Evolutionary conservation across 148 eudicot genomes (phyloP), one percentile per base, ranked within the genome.

Genomic region (Agrostemma githago): DNA sequence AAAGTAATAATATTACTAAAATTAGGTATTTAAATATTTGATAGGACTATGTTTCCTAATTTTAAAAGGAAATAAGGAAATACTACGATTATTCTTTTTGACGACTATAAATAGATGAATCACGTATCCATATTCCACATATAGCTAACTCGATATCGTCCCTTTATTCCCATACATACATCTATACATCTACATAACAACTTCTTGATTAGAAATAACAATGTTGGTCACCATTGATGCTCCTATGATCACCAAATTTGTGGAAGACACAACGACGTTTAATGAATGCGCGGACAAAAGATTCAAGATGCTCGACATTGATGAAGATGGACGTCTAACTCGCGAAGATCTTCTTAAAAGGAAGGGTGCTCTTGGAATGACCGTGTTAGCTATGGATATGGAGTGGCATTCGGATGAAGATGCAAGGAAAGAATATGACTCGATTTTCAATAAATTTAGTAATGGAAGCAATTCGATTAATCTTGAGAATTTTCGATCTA

Each of bases 311-410:
- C 80, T 89, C 0, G 88, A 89, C 54, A 19, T 38, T 0, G 79
- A 86, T 5, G 60, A 70, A 0, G 81, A 87, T 8, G 92, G 92
- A 46, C 70, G 63, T 21, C 40, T 89, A 8, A 85, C 92, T 4
- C 80, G 79, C 0, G 63, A 69, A 2, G 84, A 86, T 46, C 82
- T 89, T 37, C 68, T 40, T 5, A 60, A 44, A 19, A 57, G 62
- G 34, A 26, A 26, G 7, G 77, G 70, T 1, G 65, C 39, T 0
- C 61, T 74, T 7, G 70, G 70, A 8, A 15, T 11, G 6, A 51
- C 64, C 66, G 26, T 67, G 3, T 6, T 79, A 1, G 83, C 88
- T 5, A 11, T 57, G 17, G 87, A 88, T 19, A 76, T 64, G 5
- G 86, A 86, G 62, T 43, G 67, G 77, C 84, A 82, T 9, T 57